These are phyloP conservation scores for Halophytophthora batemanensis DNA, from an alignment of 352 stramenopile species.

Conservation along the genomic window DNA sequence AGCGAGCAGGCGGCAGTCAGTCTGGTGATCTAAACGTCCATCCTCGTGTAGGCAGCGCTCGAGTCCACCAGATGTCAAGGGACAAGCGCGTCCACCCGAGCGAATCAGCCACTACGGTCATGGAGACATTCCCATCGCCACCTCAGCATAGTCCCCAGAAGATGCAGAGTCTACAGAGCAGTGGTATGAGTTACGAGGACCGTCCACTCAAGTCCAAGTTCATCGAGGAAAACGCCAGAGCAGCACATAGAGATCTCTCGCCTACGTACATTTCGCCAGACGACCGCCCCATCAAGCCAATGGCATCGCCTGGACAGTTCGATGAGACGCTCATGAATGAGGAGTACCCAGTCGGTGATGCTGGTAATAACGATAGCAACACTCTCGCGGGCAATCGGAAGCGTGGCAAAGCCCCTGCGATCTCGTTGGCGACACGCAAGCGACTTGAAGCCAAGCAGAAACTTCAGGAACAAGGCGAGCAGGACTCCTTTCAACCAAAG, in stretches of 20 bases:
- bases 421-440: slow-evolving; percentile 39
- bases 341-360: slow-evolving; percentile 3
- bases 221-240: slow-evolving; percentile 10
- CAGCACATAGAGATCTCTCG: slow-evolving; percentile 3
- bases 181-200: slow-evolving; percentile 23
- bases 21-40: slow-evolving; percentile 7
- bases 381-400: slow-evolving; percentile 4
- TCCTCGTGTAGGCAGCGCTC: slow-evolving; percentile 4
- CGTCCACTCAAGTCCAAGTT: slow-evolving; percentile 37
- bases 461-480: slow-evolving; percentile 17
- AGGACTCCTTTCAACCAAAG: slow-evolving; percentile 9
- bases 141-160: slow-evolving; percentile 35
- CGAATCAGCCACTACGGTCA: neutral
- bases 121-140: slow-evolving; percentile 7
- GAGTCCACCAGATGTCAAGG: neutral
- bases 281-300: slow-evolving; percentile 43
- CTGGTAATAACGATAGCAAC: slow-evolving; percentile 24
- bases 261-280: slow-evolving; percentile 13
- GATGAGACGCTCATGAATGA: neutral
- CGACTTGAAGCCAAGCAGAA: slow-evolving; percentile 44
- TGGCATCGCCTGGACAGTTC: slow-evolving; percentile 3
- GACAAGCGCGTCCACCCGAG: slow-evolving; percentile 13
- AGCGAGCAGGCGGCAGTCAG: slow-evolving; percentile 5
- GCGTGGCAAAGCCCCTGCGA: neutral
- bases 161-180: slow-evolving; percentile 42